These are phyloP conservation scores for Lupinus albus DNA, from an alignment of 306 rosid species.

Conservation along the genomic window DNA sequence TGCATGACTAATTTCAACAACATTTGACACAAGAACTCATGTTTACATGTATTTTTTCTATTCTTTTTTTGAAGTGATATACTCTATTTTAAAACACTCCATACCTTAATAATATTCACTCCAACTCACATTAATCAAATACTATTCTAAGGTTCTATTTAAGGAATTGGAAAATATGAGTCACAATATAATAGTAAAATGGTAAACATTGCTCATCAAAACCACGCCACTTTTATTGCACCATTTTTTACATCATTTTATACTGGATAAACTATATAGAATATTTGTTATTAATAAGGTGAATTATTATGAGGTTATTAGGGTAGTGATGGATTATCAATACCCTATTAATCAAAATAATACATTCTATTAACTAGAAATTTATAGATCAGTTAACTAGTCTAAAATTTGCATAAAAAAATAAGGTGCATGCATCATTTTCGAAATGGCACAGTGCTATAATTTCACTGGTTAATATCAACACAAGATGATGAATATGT, in stretches of 20 bases:
- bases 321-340: background rate
- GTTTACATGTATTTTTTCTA: too few species aligned
- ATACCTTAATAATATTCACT: too few species aligned
- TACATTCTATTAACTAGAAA: background rate
- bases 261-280: background rate
- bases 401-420: too few species aligned
- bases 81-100: too few species aligned
- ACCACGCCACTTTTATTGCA: background rate
- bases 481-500: slow-evolving; percentile 23
- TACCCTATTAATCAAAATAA: background rate
- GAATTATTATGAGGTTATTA: background rate
- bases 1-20: too few species aligned
- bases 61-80: too few species aligned
- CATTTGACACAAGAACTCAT: too few species aligned
- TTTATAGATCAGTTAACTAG: background rate
- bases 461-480: slow-evolving; percentile 27
- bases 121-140: too few species aligned
- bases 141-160: background rate
- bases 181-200: background rate
- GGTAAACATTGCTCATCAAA: slow-evolving; percentile 2
- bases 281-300: too few species aligned
- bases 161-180: background rate
- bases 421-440: background rate
- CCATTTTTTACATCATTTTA: background rate
- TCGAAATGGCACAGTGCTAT: background rate